Conservation (phyloP, 2,329 filamentous ascomycete species). For the Aureobasidium sp. region DNA sequence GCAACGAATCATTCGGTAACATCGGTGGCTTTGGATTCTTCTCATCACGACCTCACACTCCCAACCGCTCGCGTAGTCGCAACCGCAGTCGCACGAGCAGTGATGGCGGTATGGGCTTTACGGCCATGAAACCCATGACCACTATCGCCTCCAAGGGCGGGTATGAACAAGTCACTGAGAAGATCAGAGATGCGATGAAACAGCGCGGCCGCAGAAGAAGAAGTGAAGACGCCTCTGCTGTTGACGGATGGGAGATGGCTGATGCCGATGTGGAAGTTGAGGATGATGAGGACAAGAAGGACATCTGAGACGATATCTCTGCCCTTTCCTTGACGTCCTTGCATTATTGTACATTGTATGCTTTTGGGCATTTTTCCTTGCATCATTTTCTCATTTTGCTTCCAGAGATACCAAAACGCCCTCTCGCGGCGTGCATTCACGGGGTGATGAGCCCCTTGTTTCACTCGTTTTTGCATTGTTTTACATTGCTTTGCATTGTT, state of each 20-base stretch:
- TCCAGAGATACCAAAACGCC: background rate
- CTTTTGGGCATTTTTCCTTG: background rate
- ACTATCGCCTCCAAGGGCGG: slow-evolving; percentile 58
- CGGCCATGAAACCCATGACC: slow-evolving; percentile 65
- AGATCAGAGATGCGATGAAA: slow-evolving; percentile 77
- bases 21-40: slow-evolving; percentile 84
- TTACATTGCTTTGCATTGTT: background rate
- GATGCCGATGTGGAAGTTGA: slow-evolving; percentile 19
- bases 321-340: background rate
- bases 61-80: slow-evolving; percentile 63
- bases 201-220: slow-evolving; percentile 61
- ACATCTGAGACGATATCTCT: background rate
- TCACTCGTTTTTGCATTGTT: too few species aligned
- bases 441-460: background rate
- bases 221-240: slow-evolving; percentile 28
- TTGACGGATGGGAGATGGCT: slow-evolving; percentile 22
- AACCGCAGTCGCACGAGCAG: slow-evolving; percentile 56
- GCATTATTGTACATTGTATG: background rate
- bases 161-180: slow-evolving; percentile 74
- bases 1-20: slow-evolving; percentile 85
- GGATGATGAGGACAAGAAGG: slow-evolving; percentile 15
- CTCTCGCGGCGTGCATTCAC: background rate
- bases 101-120: slow-evolving; percentile 39
- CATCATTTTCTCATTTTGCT: background rate
- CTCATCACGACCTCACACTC: slow-evolving; percentile 76